Evolutionary conservation across 2,329 filamentous ascomycete species (phyloP), one percentile per base, ranked within the genome.

Genomic region (Mycosphaerella sp.): DNA sequence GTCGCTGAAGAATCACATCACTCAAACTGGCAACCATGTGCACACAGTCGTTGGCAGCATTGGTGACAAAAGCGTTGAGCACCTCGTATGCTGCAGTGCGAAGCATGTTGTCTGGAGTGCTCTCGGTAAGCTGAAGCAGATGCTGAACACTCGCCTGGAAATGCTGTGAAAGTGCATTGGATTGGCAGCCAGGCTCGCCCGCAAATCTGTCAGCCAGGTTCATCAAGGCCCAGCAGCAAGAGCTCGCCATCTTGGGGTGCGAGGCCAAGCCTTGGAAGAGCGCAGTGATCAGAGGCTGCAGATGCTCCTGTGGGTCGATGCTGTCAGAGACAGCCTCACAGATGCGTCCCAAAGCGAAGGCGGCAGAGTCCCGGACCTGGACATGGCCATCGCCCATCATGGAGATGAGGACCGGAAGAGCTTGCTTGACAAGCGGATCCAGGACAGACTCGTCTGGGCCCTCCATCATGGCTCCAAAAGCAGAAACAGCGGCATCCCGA

Each of bases 191-290:
- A 50, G 84, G 79, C 49, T 96, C 90, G 52, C 89, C 89, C 27
- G 89, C 87, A 68, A 97, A 98, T 55, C 90, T 86, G 68, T 98
- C 93, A 9, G 93, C 91, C 67, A 98, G 75, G 73, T 97, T 98
- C 88, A 98, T 97, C 60, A 98, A 75, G 28, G 93, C 90, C 93
- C 94, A 96, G 75, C 93, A 98, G 82, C 93, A 97, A 27, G 93
- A 98, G 49, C 89, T 84, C 28, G 91, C 93, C 84, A 98, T 98
- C 80, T 95, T 96, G 54, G 89, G 86, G 68, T 86, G 93, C 73
- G 87, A 91, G 53, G 88, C 82, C 53, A 98, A 79, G 44, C 91
- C 93, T 61, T 84, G 82, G 75, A 98, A 98, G 8, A 98, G 80
- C 36, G 90, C 87, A 50, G 83, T 81, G 65, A 98, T 91, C 56